Evolutionary conservation across 495 filamentous ascomycete genomes (phyloP).

Genomic region (Parathielavia appendiculata): DNA sequence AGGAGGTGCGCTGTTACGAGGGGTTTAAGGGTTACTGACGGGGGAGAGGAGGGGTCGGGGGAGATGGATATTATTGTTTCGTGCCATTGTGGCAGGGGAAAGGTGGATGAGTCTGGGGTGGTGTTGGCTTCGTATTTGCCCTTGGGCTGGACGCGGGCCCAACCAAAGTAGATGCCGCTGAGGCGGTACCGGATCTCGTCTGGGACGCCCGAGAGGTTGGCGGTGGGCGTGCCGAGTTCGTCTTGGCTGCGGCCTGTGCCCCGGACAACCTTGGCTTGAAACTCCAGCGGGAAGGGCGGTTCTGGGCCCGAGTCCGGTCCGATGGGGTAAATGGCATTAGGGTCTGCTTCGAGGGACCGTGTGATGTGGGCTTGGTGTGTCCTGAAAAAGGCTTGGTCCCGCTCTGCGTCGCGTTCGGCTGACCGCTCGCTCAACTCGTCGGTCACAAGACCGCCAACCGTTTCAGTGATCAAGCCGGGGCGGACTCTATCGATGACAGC

Average conservation of each 20-base stretch:
- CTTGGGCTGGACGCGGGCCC: slow-evolving; percentile 40
- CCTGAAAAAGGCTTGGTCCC: slow-evolving; percentile 17
- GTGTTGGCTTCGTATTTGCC: not conserved
- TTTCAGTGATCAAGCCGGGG: slow-evolving; percentile 41
- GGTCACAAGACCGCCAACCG: slow-evolving; percentile 42
- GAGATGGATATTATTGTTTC: slow-evolving; percentile 51
- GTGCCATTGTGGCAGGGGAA: slow-evolving; percentile 38
- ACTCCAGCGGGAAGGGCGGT: slow-evolving; percentile 54
- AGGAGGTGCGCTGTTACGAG: slow-evolving; percentile 42
- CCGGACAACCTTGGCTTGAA: slow-evolving; percentile 41
- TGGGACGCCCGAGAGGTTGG: slow-evolving; percentile 41
- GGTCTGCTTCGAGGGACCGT: slow-evolving; percentile 3
- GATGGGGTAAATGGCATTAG: slow-evolving; percentile 27
- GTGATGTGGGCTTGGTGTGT: slow-evolving; percentile 36
- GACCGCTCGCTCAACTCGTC: slow-evolving; percentile 19
- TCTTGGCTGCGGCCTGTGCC: slow-evolving; percentile 31
- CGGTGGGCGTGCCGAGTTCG: slow-evolving; percentile 34
- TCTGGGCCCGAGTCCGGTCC: slow-evolving; percentile 47
- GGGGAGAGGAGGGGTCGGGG: slow-evolving; percentile 35
- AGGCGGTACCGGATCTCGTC: slow-evolving; percentile 47
- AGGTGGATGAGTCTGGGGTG: not conserved
- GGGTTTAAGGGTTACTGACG: slow-evolving; percentile 38
- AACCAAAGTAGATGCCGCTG: slow-evolving; percentile 59
- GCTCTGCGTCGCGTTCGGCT: slow-evolving; percentile 6
- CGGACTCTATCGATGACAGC: slow-evolving; percentile 39